A percentile compares a stretch with the other conserved stretches of the same genome.
Conservation (phyloP, 2,329 filamentous ascomycete genomes). For the Penicillium fuscoglaucum region DNA sequence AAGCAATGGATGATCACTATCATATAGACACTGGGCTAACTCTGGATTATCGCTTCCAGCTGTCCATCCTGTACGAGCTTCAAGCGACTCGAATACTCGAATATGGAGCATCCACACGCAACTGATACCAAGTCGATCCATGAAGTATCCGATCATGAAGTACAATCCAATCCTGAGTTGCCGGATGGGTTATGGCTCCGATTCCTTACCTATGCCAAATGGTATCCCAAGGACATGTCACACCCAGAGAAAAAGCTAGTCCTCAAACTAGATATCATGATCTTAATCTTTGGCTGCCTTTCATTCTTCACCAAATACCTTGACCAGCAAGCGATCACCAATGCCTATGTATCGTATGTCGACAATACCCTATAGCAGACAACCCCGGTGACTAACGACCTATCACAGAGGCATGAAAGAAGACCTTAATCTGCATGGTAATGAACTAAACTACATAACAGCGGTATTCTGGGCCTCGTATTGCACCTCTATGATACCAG, state of each 20-base stretch:
- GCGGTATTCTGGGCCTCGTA: slow-evolving; percentile 40
- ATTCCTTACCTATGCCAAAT: slow-evolving; percentile 13
- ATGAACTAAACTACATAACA: slow-evolving; percentile 32
- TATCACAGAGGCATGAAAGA: slow-evolving; percentile 26
- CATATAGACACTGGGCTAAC: not conserved
- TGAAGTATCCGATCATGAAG: not conserved
- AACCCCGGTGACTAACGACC: not conserved
- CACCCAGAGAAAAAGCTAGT: slow-evolving; percentile 46
- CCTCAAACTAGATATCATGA: slow-evolving; percentile 51
- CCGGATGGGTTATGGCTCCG: slow-evolving; percentile 16
- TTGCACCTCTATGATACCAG: slow-evolving; percentile 45
- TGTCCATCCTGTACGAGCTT: not conserved
- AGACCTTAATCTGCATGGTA: slow-evolving; percentile 25
- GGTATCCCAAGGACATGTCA: slow-evolving; percentile 19
- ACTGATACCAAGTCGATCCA: not conserved
- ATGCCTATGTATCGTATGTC: slow-evolving; percentile 40
- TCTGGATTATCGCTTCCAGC: not conserved
- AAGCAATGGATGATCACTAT: not conserved
- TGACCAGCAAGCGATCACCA: slow-evolving; percentile 49
- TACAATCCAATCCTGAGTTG: not conserved
- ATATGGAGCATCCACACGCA: not conserved
- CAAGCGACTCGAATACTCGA: not conserved
- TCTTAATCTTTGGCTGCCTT: slow-evolving; percentile 46
- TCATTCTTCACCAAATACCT: slow-evolving; percentile 51
- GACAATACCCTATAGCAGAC: not conserved